These are phyloP conservation scores for Lachnellula occidentalis DNA, from an alignment of 2,329 filamentous ascomycete genomes.

Conservation along the genomic window DNA sequence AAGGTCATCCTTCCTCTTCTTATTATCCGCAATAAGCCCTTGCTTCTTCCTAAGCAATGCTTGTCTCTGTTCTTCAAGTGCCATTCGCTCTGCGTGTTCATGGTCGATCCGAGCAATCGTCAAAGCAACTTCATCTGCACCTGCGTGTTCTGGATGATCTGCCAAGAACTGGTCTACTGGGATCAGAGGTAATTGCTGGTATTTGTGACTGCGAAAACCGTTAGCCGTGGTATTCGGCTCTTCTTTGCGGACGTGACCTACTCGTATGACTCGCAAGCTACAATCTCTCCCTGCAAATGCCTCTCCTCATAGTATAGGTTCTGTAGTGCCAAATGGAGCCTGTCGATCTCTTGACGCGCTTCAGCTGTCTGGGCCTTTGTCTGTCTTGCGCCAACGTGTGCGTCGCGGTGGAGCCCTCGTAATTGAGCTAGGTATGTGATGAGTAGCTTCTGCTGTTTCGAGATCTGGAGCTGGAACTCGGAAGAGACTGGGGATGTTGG, in stretches of 20 bases:
- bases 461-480: constrained; percentile 52
- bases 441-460: constrained; percentile 74
- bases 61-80: constrained; percentile 77
- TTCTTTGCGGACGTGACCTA: constrained; percentile 45
- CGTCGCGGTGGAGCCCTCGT: constrained; percentile 76
- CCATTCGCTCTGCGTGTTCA: constrained; percentile 78
- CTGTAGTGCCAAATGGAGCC: constrained; percentile 84
- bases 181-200: constrained; percentile 80
- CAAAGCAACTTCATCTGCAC: constrained; percentile 69
- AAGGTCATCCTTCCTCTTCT: constrained; percentile 87
- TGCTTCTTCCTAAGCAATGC: constrained; percentile 70
- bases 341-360: constrained; percentile 84
- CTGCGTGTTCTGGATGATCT: constrained; percentile 67
- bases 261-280: constrained; percentile 88
- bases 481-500: constrained; percentile 41
- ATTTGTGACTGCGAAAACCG: constrained; percentile 63
- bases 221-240: constrained; percentile 6
- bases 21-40: constrained; percentile 69
- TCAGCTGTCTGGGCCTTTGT: constrained; percentile 85
- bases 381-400: constrained; percentile 73
- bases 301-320: constrained; percentile 96
- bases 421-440: constrained; percentile 74
- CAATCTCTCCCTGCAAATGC: constrained; percentile 84
- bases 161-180: constrained; percentile 74
- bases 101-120: constrained; percentile 90